phyloP scores from a whole-genome alignment of 176 grass and related monocot genomes.

The Triticum urartu region DNA sequence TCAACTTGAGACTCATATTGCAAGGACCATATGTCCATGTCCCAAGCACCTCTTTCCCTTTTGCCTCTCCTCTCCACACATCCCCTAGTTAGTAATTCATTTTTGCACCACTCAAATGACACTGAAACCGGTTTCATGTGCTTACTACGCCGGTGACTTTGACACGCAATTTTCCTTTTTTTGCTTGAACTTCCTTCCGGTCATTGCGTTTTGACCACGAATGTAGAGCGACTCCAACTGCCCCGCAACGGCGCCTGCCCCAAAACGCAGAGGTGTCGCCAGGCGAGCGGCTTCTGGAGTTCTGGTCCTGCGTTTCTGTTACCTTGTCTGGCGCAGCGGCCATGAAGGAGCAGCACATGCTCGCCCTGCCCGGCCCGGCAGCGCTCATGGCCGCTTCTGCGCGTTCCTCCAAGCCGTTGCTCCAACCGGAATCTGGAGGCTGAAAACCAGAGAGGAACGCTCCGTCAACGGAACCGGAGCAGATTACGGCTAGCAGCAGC shows the following conservation, averaged over 20 bases:
- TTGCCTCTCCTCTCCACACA: too few relatives aligned
- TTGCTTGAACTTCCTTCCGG: neutral
- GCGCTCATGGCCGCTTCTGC: neutral
- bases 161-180: neutral
- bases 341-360: constrained; percentile 13
- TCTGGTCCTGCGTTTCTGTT: neutral
- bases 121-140: neutral
- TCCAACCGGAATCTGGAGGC: neutral
- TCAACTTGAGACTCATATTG: neutral
- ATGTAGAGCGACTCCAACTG: neutral
- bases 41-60: too few relatives aligned
- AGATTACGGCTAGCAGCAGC: neutral
- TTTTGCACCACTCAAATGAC: neutral
- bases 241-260: neutral
- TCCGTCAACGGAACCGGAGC: neutral
- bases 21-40: neutral
- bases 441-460: neutral
- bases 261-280: neutral
- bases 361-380: neutral
- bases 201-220: neutral
- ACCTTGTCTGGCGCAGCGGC: neutral
- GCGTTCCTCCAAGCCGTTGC: neutral
- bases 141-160: neutral
- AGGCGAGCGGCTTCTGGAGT: neutral
- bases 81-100: too few relatives aligned